Conservation (phyloP, 805 yeast species). For the Diddensiella santjacobensis region DNA sequence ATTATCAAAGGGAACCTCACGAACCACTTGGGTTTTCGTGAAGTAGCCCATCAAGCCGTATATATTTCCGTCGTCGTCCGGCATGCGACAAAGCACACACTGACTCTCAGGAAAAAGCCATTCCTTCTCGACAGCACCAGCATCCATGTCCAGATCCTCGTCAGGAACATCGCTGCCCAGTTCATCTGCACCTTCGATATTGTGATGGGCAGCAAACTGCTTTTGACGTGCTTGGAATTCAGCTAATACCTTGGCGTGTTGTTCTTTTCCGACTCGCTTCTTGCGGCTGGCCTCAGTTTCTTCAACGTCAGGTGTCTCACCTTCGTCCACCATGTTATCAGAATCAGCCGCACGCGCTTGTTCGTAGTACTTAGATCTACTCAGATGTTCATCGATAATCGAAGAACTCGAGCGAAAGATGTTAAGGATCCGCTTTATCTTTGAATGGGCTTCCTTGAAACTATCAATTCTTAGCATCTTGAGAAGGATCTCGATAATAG, state of each 20-base stretch:
- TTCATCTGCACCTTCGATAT: constrained; percentile 32
- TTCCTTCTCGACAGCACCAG: constrained; percentile 21
- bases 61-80: constrained; percentile 57
- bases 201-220: constrained; percentile 56
- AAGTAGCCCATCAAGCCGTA: constrained; percentile 72
- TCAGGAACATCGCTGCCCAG: constrained; percentile 30
- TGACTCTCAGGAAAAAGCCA: constrained; percentile 73
- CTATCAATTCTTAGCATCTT: constrained; percentile 13
- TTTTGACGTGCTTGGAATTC: constrained; percentile 77
- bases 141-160: constrained; percentile 36
- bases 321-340: constrained; percentile 33
- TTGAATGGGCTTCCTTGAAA: constrained; percentile 12
- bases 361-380: not conserved
- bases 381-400: not conserved
- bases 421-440: constrained; percentile 17
- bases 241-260: constrained; percentile 68
- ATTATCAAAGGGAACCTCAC: constrained; percentile 61
- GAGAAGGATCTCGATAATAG: constrained; percentile 6
- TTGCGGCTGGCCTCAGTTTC: constrained; percentile 49
- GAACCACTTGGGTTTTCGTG: constrained; percentile 53
- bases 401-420: constrained; percentile 11
- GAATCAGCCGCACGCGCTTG: not conserved
- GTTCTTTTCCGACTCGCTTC: constrained; percentile 63
- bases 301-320: constrained; percentile 31
- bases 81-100: constrained; percentile 81